phyloP scores from a whole-genome alignment of 202 grass and related monocot genomes.

The Carex sylvatica region DNA sequence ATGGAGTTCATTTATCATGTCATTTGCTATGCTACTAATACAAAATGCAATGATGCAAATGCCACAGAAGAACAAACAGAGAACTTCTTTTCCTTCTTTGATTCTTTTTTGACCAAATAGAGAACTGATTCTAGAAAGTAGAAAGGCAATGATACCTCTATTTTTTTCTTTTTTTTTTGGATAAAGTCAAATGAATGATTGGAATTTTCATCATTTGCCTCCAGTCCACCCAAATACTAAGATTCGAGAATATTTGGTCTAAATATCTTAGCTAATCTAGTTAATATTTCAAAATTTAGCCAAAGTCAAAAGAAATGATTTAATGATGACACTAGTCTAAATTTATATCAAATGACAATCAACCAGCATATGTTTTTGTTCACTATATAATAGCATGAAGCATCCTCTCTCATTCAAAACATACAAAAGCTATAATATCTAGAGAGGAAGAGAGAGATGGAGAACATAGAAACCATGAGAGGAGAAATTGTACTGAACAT shows the following conservation, averaged over 20 bases:
- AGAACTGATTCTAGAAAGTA: neutral
- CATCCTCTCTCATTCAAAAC: neutral
- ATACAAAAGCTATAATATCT: neutral
- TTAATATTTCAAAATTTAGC: neutral
- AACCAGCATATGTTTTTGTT: neutral
- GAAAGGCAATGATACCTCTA: neutral
- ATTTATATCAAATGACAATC: neutral
- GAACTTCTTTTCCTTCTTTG: neutral
- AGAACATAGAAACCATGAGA: slow-evolving; percentile 34
- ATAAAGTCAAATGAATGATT: neutral
- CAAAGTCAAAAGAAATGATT: neutral
- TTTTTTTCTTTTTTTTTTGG: neutral
- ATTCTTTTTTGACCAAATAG: neutral
- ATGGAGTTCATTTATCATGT: neutral
- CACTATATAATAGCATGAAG: slow-evolving; percentile 30
- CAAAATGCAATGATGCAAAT: neutral
- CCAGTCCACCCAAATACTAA: neutral
- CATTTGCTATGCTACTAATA: neutral
- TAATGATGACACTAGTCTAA: neutral
- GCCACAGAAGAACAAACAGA: neutral
- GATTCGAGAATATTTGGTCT: slow-evolving; percentile 25
- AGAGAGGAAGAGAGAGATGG: neutral
- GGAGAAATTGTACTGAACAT: slow-evolving; percentile 46
- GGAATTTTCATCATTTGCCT: slow-evolving; percentile 12
- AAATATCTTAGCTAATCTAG: neutral